Evolutionary conservation across 2,329 filamentous ascomycete species (phyloP), one percentile per base, ranked within the genome.

Genomic region (Fusarium beomiforme): DNA sequence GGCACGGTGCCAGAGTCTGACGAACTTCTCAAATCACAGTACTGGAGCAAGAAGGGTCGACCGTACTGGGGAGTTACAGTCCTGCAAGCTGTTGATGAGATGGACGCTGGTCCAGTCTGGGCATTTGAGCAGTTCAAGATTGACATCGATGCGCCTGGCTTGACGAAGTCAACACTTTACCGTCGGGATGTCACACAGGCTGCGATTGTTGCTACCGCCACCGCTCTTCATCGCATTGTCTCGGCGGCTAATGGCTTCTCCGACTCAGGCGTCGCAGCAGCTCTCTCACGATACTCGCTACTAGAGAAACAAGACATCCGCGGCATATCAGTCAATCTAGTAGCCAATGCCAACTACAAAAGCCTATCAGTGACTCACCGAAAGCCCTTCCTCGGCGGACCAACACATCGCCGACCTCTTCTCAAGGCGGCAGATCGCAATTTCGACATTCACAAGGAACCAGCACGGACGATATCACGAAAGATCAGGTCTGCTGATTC

Each of bases 21-120:
- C 11, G 41, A 60, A 23, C 63, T 71, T 29, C 69, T 71, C 63
- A 29, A 55, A 13, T 54, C 55, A 29, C 42, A 67, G 11, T 19
- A 58, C 4, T 71, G 69, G 69, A 64, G 64, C 14, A 41, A 36
- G 42, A 44, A 31, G 8, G 63, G 69, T 8, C 69, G 69, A 10
- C 60, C 69, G n/a, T 58, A 71, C 34, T 71, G 69, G 69, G 69
- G 69, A 16, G 67, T 71, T 6, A 71, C 67, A 5, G 58, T 71
- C n/a, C 39, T 71, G 5, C 69, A 71, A 34, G 69, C 69, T 10
- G 69, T 64, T 21, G 58, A 59, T 8, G 69, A 71, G 63, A 67
- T 71, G 49, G 69, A 71, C 8, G 69, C 69, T 19, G 69, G 69
- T 9, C 67, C 67, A 19, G 64, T 71, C 2, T 71, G 69, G 69